These are phyloP conservation scores for Exophiala oligosperma DNA, from an alignment of 2,329 filamentous ascomycete genomes.

Conservation along the genomic window DNA sequence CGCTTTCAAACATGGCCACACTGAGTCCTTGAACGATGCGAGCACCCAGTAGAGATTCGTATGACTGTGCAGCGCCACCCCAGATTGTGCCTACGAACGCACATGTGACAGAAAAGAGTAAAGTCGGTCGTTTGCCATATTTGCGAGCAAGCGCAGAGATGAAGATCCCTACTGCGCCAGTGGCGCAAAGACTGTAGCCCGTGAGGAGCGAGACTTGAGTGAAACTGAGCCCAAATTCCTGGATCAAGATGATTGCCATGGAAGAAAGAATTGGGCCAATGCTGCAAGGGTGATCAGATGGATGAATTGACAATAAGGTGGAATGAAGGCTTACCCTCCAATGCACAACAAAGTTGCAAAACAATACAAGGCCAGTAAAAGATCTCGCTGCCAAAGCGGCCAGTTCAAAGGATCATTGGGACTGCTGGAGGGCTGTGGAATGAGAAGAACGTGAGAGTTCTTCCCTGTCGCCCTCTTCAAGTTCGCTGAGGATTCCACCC, in stretches of 20 bases:
- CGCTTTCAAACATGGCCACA: conserved; percentile 39
- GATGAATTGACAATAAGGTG: no score
- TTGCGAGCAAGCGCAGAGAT: conserved; percentile 40
- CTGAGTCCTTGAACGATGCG: conserved; percentile 47
- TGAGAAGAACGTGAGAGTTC: conserved; percentile 21
- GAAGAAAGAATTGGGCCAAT: background rate
- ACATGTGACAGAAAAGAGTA: conserved; percentile 37
- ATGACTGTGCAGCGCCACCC: conserved; percentile 35
- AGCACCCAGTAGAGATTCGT: conserved; percentile 39
- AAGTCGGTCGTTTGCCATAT: conserved; percentile 43
- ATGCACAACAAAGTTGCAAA: background rate
- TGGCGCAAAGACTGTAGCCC: conserved; percentile 4
- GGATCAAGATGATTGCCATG: background rate
- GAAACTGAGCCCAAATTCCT: background rate
- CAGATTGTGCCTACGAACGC: conserved; percentile 38
- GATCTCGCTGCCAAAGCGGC: conserved; percentile 19
- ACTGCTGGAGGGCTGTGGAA: conserved; percentile 16
- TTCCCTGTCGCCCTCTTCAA: background rate
- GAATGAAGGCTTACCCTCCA: no score
- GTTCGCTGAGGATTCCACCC: background rate
- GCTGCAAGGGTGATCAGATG: background rate
- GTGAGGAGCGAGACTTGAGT: background rate
- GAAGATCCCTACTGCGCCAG: conserved; percentile 39
- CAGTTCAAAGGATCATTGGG: conserved; percentile 25
- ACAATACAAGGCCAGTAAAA: conserved; percentile 27